Conservation (phyloP, 768 basidiomycete genomes). For the Arthromyces matolae region DNA sequence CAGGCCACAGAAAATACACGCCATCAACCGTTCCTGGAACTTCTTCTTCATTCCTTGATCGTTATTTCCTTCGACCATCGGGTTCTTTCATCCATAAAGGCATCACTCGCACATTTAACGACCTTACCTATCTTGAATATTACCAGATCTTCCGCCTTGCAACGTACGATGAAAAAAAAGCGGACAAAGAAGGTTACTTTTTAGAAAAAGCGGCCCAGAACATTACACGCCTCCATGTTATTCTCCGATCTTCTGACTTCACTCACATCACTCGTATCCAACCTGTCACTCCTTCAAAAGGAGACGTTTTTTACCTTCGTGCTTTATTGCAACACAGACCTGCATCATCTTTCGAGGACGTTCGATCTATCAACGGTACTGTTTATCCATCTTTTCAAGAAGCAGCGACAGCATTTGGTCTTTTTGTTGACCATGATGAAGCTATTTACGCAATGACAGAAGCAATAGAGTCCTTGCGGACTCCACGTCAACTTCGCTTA, state of each 20-base stretch:
- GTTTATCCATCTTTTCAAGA: conserved; percentile 19
- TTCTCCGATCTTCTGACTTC: not conserved
- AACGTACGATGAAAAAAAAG: not conserved
- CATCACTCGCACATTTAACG: not conserved
- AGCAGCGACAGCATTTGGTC: conserved; percentile 12
- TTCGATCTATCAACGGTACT: conserved; percentile 17
- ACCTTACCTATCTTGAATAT: not conserved
- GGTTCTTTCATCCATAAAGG: not conserved
- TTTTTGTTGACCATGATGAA: conserved; percentile 17
- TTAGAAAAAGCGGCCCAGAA: conserved; percentile 1
- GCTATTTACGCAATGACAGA: conserved; percentile 29
- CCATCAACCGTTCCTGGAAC: conserved; percentile 5
- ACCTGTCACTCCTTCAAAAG: conserved; percentile 20
- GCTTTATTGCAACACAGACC: conserved; percentile 20
- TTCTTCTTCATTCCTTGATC: conserved; percentile 16
- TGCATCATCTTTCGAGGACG: conserved; percentile 14
- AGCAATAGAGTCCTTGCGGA: conserved; percentile 26
- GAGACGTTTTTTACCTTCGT: conserved; percentile 33
- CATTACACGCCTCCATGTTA: conserved; percentile 7
- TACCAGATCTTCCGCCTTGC: not conserved
- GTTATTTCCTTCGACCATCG: conserved; percentile 14
- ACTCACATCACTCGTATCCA: conserved; percentile 24
- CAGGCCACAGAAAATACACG: conserved; percentile 22
- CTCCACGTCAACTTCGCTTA: conserved; percentile 33
- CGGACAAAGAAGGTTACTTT: not conserved